These are phyloP conservation scores for Cyclanthera cordifolia DNA, from an alignment of 306 rosid species.

Conservation along the genomic window DNA sequence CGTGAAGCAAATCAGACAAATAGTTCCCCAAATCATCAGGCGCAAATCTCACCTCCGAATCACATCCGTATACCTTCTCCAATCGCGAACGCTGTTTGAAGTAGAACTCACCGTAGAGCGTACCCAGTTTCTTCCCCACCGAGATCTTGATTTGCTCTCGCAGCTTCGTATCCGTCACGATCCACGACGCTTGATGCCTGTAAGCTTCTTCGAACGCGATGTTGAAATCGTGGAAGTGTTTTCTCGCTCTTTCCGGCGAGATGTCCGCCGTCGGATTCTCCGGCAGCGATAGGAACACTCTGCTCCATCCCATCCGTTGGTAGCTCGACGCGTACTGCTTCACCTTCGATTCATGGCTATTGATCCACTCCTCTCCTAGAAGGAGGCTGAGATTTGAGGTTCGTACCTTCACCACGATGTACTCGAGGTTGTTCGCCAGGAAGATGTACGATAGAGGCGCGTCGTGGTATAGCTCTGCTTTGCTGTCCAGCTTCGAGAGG, in stretches of 20 bases:
- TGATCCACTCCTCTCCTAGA: slow-evolving; percentile 54
- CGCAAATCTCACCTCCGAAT: slow-evolving; percentile 15
- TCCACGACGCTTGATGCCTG: slow-evolving; percentile 43
- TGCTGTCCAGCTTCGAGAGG: slow-evolving; percentile 75
- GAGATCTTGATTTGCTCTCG: slow-evolving; percentile 41
- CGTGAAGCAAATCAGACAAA: slow-evolving; percentile 46
- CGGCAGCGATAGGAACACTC: slow-evolving; percentile 35
- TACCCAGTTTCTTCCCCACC: slow-evolving; percentile 28
- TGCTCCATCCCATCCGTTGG: slow-evolving; percentile 68
- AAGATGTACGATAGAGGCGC: slow-evolving; percentile 67
- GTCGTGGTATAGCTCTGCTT: slow-evolving; percentile 51
- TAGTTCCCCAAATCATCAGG: slow-evolving; percentile 46
- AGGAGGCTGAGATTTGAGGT: slow-evolving; percentile 39
- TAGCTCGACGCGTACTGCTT: slow-evolving; percentile 54
- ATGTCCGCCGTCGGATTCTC: slow-evolving; percentile 41
- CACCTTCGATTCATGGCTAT: slow-evolving; percentile 48
- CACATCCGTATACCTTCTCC: slow-evolving; percentile 20
- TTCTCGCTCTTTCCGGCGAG: slow-evolving; percentile 31
- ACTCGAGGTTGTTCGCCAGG: slow-evolving; percentile 79
- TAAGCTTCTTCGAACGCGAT: slow-evolving; percentile 37
- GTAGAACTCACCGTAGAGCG: slow-evolving; percentile 27
- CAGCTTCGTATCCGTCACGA: slow-evolving; percentile 45
- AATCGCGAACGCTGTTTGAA: slow-evolving; percentile 21
- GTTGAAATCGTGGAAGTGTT: slow-evolving; percentile 26
- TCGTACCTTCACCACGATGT: slow-evolving; percentile 54